Percentiles rank a stretch among this genome's conserved stretches.
Evolutionary conservation across 108 stramenopile species (phyloP).

Genomic region (Fistulifera solaris): DNA sequence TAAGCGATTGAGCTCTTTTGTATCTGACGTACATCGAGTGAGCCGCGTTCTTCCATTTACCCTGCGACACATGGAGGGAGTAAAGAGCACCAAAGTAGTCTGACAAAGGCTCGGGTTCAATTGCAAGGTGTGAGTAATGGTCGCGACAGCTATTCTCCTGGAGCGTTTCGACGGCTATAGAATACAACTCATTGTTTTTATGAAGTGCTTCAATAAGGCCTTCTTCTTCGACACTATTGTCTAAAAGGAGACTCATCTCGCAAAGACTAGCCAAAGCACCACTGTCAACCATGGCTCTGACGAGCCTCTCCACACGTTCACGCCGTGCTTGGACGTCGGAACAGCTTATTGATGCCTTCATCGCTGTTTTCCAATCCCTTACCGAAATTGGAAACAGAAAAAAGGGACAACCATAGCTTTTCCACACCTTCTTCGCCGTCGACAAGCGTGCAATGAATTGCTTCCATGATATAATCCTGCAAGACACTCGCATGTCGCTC

Average conservation of each 20-base stretch:
- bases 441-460: conserved; percentile 27
- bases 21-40: conserved; percentile 58
- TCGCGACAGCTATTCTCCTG: conserved; percentile 22
- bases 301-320: conserved; percentile 36
- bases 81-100: conserved; percentile 73
- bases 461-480: conserved; percentile 11
- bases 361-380: conserved; percentile 55
- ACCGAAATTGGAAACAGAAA: conserved; percentile 47
- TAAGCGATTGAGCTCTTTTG: conserved; percentile 33
- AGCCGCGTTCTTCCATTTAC: conserved; percentile 67
- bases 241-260: conserved; percentile 38
- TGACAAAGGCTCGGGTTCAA: conserved; percentile 20
- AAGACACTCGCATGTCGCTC: conserved; percentile 8
- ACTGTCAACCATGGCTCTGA: conserved; percentile 66
- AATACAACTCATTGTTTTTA: conserved; percentile 46
- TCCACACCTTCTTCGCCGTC: conserved; percentile 28
- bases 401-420: conserved; percentile 12
- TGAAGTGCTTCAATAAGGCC: conserved; percentile 3
- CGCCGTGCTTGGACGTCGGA: conserved; percentile 34
- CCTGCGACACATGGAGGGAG: conserved; percentile 61
- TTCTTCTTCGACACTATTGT: conserved; percentile 10
- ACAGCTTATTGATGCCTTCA: conserved; percentile 26
- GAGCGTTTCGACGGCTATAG: conserved; percentile 49
- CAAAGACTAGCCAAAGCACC: conserved; percentile 56
- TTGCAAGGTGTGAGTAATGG: conserved; percentile 21